These are phyloP conservation scores for Melocanna baccifera DNA, from an alignment of 176 grass and related monocot genomes.

Conservation along the genomic window DNA sequence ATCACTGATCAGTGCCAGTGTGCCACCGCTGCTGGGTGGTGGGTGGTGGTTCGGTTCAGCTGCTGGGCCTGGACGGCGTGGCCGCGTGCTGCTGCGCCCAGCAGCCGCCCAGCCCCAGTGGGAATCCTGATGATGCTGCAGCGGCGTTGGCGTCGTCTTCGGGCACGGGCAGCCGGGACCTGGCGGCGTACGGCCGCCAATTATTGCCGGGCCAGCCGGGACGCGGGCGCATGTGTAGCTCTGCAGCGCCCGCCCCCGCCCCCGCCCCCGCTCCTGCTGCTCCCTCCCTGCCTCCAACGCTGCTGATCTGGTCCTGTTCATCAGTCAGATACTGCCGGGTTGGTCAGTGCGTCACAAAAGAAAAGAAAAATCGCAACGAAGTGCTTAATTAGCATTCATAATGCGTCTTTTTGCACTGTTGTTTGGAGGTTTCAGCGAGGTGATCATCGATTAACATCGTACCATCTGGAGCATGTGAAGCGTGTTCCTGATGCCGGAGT, in stretches of 20 bases:
- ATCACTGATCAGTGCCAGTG: not conserved
- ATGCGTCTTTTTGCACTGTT: not conserved
- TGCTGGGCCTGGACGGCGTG: conserved; percentile 9
- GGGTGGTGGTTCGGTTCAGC: conserved; percentile 11
- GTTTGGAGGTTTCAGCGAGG: not conserved
- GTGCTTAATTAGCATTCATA: not conserved
- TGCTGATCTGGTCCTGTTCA: conserved; percentile 28
- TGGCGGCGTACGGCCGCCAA: conserved; percentile 27
- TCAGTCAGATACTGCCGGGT: not conserved
- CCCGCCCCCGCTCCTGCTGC: not conserved
- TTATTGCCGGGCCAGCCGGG: conserved; percentile 28
- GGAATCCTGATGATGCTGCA: conserved; percentile 95
- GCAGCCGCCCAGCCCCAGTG: conserved; percentile 1
- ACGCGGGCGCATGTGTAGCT: conserved; percentile 18
- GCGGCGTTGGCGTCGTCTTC: not conserved
- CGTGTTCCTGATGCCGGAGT: not conserved
- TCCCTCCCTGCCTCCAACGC: not conserved
- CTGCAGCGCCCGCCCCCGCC: not conserved
- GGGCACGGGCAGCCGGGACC: not conserved
- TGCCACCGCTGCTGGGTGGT: not conserved
- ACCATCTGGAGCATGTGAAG: conserved; percentile 41
- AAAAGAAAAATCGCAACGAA: not conserved
- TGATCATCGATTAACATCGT: not conserved
- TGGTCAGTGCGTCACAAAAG: not conserved
- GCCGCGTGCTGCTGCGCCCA: conserved; percentile 1